phyloP scores from a whole-genome alignment of 2,329 filamentous ascomycete species.

The Akanthomyces muscarius region DNA sequence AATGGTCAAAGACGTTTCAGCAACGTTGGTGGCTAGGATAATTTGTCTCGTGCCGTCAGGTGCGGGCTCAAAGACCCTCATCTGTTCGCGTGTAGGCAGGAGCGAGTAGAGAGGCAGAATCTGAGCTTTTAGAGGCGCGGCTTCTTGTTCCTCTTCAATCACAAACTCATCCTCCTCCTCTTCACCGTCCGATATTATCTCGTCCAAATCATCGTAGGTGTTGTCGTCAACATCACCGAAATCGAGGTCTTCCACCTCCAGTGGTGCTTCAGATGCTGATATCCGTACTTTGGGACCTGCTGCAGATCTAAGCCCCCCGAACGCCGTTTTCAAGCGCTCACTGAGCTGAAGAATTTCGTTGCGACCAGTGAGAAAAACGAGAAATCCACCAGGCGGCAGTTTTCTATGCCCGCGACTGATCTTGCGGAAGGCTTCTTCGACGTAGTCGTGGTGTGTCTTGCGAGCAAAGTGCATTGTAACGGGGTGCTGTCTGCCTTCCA shows the following conservation, averaged over 20 bases:
- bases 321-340: constrained; percentile 67
- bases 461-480: constrained; percentile 88
- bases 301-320: constrained; percentile 54
- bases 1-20: constrained; percentile 95
- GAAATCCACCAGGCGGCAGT: constrained; percentile 81
- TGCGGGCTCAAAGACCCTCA: constrained; percentile 81
- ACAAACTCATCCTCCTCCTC: constrained; percentile 64
- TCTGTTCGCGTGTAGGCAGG: constrained; percentile 83
- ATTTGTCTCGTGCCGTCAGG: constrained; percentile 81
- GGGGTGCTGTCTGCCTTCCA: constrained; percentile 86
- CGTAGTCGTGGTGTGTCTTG: constrained; percentile 78
- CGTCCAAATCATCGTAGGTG: constrained; percentile 57
- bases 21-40: constrained; percentile 91
- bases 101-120: constrained; percentile 93
- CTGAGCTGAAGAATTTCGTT: constrained; percentile 85
- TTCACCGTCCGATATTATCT: constrained; percentile 52
- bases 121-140: constrained; percentile 70
- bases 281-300: constrained; percentile 67
- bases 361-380: constrained; percentile 92
- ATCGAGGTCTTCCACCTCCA: constrained; percentile 85
- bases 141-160: constrained; percentile 57
- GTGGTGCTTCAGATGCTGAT: constrained; percentile 69
- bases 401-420: constrained; percentile 84
- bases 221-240: constrained; percentile 67
- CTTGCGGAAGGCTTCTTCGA: constrained; percentile 86